Conservation (phyloP, 345 rosid genomes). For the Citrus australasica region DNA sequence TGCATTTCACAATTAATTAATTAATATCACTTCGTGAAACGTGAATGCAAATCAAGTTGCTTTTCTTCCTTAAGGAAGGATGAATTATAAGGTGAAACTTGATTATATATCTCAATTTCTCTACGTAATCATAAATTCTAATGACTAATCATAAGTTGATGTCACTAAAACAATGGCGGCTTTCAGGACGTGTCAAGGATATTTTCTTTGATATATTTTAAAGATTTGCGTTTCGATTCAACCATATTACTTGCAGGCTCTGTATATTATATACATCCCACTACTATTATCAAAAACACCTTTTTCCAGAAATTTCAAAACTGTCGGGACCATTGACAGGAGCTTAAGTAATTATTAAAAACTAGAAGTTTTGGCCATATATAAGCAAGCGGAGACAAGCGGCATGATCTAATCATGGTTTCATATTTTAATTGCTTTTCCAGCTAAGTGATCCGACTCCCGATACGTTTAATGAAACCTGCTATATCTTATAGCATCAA, state of each 20-base stretch:
- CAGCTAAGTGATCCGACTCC: not conserved
- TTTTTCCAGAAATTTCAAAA: too few species aligned
- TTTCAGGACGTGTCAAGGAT: not conserved
- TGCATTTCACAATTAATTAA: not conserved
- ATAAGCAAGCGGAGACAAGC: not conserved
- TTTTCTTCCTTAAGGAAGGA: too few species aligned
- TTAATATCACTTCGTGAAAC: too few species aligned
- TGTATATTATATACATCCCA: not conserved
- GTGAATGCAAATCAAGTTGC: too few species aligned
- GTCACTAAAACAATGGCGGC: not conserved
- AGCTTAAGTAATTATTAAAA: not conserved
- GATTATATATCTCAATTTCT: too few species aligned
- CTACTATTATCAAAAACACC: too few species aligned
- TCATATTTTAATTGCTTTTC: not conserved
- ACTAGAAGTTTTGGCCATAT: not conserved
- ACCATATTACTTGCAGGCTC: not conserved
- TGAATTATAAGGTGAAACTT: too few species aligned
- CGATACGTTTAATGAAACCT: not conserved
- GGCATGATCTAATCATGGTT: not conserved
- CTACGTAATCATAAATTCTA: too few species aligned
- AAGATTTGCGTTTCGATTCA: not conserved
- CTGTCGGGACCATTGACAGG: not conserved
- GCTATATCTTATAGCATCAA: not conserved
- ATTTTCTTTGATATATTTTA: too few species aligned
- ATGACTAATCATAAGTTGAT: too few species aligned